Conservation (phyloP, 2,329 filamentous ascomycete species). For the Trichoderma sp. region DNA sequence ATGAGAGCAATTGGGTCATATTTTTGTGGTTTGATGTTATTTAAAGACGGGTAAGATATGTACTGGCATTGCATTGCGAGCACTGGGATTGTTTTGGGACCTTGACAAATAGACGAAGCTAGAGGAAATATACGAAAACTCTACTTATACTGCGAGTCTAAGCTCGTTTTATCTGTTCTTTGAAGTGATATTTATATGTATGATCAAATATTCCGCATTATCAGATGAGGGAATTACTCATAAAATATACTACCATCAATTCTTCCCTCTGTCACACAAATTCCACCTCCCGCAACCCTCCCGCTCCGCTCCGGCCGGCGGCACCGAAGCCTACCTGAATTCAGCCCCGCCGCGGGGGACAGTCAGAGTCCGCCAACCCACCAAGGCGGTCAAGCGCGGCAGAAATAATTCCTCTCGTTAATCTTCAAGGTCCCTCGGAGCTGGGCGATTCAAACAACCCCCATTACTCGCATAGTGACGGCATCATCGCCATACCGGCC, state of each 20-base stretch:
- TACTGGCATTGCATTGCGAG: background rate
- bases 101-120: background rate
- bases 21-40: background rate
- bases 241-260: background rate
- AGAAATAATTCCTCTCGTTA: constrained; percentile 39
- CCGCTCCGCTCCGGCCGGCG: background rate
- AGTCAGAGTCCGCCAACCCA: constrained; percentile 23
- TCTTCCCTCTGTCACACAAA: background rate
- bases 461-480: background rate
- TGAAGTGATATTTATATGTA: background rate
- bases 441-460: background rate
- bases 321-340: background rate
- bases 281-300: background rate
- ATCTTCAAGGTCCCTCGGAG: background rate
- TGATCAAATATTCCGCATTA: background rate
- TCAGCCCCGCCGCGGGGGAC: constrained; percentile 28
- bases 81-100: background rate
- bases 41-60: background rate
- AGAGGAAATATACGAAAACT: background rate
- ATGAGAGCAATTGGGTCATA: background rate
- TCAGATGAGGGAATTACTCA: background rate
- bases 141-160: background rate
- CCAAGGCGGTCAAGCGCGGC: constrained; percentile 40
- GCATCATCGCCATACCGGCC: background rate
- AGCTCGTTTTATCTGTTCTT: background rate